Evolutionary conservation across 257 asterid genomes (phyloP).

Genomic region (Gentiana dahurica): DNA sequence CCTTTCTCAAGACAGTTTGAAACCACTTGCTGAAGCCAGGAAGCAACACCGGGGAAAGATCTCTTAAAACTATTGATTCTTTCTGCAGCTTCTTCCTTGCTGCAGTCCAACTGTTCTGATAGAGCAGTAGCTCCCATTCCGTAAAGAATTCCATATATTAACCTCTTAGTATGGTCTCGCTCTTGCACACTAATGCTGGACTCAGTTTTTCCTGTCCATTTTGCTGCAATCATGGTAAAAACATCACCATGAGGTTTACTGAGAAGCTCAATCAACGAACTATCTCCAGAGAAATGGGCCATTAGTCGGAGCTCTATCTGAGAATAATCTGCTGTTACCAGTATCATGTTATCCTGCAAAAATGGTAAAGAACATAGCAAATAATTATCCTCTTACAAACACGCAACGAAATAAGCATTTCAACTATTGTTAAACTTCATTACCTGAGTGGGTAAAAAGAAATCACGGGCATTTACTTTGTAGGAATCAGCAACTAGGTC

Average conservation of each 20-base stretch:
- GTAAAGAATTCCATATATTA: conserved; percentile 83
- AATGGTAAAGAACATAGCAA: conserved; percentile 14
- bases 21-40: conserved; percentile 92
- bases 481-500: conserved; percentile 26
- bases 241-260: conserved; percentile 60
- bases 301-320: conserved; percentile 93
- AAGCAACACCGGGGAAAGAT: conserved; percentile 81
- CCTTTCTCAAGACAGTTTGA: conserved; percentile 68
- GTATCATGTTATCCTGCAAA: conserved; percentile 85
- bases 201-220: conserved; percentile 67
- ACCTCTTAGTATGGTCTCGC: conserved; percentile 79
- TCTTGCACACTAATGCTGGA: conserved; percentile 61
- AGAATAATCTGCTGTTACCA: conserved; percentile 86
- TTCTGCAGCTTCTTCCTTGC: conserved; percentile 65
- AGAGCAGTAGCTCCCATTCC: conserved; percentile 84
- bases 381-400: conserved; percentile 4
- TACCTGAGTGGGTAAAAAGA: conserved; percentile 88
- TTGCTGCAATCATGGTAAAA: conserved; percentile 87
- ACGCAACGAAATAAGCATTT: conserved; percentile 2
- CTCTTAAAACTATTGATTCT: conserved; percentile 68
- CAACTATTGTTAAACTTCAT: conserved; percentile 13
- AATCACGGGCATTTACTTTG: conserved; percentile 81
- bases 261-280: conserved; percentile 57
- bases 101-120: conserved; percentile 82
- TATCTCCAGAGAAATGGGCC: conserved; percentile 95